These are phyloP conservation scores for Venturia oleaginea DNA, from an alignment of 2,329 filamentous ascomycete genomes.

Conservation along the genomic window DNA sequence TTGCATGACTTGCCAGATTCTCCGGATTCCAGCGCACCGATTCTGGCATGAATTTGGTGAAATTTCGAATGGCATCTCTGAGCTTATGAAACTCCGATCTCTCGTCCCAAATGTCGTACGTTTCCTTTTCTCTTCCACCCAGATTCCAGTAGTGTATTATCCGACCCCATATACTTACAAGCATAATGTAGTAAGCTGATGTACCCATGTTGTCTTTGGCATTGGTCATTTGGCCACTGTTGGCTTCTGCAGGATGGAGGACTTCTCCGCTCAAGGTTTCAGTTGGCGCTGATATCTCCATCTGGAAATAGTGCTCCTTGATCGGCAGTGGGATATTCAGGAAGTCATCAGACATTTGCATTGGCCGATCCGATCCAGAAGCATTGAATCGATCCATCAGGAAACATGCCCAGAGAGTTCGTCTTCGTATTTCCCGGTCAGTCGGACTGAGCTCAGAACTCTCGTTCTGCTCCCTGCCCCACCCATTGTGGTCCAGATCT, in stretches of 20 bases:
- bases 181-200: conserved; percentile 77
- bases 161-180: conserved; percentile 80
- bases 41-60: conserved; percentile 60
- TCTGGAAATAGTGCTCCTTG: conserved; percentile 79
- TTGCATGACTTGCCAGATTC: conserved; percentile 76
- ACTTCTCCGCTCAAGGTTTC: conserved; percentile 70
- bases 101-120: conserved; percentile 68
- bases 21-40: conserved; percentile 66
- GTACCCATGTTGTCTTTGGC: conserved; percentile 85
- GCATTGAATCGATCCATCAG: conserved; percentile 97
- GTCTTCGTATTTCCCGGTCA: conserved; percentile 82
- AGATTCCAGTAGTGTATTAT: conserved; percentile 87
- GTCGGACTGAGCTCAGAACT: conserved; percentile 70
- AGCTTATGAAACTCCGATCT: conserved; percentile 69
- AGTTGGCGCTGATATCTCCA: conserved; percentile 82
- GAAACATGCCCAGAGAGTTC: conserved; percentile 98
- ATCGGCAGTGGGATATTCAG: conserved; percentile 85
- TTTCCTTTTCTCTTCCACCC: conserved; percentile 72
- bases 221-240: conserved; percentile 56
- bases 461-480: conserved; percentile 43
- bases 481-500: conserved; percentile 75
- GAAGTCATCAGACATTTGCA: conserved; percentile 82
- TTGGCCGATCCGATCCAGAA: conserved; percentile 83
- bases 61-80: conserved; percentile 59
- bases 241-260: conserved; percentile 51